phyloP scores from a whole-genome alignment of 148 eudicot species.

The Heliamphora exappendiculata region DNA sequence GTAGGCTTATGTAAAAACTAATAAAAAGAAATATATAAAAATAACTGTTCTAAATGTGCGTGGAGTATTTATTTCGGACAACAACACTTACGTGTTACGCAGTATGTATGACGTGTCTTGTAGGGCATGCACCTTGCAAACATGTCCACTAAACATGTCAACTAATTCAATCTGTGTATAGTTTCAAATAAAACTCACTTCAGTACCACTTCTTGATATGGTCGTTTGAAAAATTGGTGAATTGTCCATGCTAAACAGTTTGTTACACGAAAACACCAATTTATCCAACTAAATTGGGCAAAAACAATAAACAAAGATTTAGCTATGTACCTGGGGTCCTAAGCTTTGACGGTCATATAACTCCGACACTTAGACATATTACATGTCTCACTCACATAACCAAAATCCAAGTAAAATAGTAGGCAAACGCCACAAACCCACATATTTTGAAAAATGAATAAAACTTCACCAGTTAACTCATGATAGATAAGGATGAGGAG shows the following conservation, averaged over 20 bases:
- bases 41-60: not conserved
- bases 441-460: not conserved
- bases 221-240: not conserved
- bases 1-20: not conserved
- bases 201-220: not conserved
- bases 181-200: not conserved
- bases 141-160: not conserved
- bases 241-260: not conserved
- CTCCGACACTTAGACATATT: not conserved
- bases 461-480: slow-evolving; percentile 1
- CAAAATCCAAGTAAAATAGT: not conserved
- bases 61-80: not conserved
- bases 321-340: not conserved
- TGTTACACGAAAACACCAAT: not conserved
- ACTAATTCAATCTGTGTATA: not conserved
- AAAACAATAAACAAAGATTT: not conserved
- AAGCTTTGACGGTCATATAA: not conserved
- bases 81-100: not conserved
- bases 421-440: not conserved
- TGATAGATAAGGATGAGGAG: not conserved
- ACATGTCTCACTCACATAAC: not conserved
- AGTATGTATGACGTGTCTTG: not conserved
- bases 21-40: not conserved
- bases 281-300: not conserved
- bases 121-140: not conserved